A percentile compares a stretch with the other conserved stretches of the same genome.
phyloP scores from a whole-genome alignment of 2,329 filamentous ascomycete genomes.

The Emergomyces orientalis region DNA sequence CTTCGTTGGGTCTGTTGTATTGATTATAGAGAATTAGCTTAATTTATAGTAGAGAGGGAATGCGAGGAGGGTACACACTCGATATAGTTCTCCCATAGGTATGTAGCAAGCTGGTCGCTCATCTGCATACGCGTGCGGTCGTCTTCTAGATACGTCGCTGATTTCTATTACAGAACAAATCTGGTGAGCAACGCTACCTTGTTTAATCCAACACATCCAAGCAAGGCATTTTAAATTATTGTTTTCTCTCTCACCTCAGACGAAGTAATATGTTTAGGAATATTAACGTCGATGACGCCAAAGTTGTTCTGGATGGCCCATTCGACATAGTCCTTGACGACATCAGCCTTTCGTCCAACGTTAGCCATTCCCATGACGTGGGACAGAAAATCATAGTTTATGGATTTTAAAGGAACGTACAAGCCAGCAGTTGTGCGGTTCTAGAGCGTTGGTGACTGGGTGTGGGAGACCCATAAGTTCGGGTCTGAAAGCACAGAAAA shows the following conservation, averaged over 20 bases:
- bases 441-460: conserved; percentile 60
- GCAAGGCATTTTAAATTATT: background rate
- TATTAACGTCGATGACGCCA: conserved; percentile 82
- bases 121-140: conserved; percentile 44
- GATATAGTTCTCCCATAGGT: conserved; percentile 96
- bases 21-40: background rate
- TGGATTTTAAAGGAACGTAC: conserved; percentile 46
- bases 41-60: background rate
- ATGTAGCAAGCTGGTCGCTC: conserved; percentile 64
- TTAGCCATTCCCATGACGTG: conserved; percentile 11
- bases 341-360: conserved; percentile 57
- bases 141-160: conserved; percentile 36
- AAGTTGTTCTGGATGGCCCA: conserved; percentile 73
- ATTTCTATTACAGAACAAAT: background rate
- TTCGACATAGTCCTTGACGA: conserved; percentile 67
- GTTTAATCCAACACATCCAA: too few species aligned
- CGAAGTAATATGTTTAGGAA: conserved; percentile 66
- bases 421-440: conserved; percentile 79
- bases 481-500: conserved; percentile 42
- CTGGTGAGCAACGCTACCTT: background rate
- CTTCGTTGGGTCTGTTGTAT: conserved; percentile 47
- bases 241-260: conserved; percentile 45
- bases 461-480: conserved; percentile 60
- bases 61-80: conserved; percentile 43
- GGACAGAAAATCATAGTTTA: conserved; percentile 9